Evolutionary conservation across 176 grass and related monocot genomes (phyloP).

Genomic region (Juncus inflexus): DNA sequence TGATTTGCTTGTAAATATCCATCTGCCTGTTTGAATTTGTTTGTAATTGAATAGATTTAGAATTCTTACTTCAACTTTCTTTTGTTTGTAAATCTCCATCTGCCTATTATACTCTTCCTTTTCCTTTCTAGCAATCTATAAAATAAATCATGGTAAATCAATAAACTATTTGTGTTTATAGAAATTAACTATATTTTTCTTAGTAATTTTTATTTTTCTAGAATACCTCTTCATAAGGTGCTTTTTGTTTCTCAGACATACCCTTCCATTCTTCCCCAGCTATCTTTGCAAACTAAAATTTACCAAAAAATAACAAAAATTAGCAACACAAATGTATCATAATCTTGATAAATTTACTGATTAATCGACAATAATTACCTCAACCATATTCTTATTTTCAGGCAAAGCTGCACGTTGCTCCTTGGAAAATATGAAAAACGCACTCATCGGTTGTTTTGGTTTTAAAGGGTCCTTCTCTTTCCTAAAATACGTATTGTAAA

Average conservation of each 20-base stretch:
- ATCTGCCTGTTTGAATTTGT: neutral
- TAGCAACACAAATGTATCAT: neutral
- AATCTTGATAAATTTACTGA: neutral
- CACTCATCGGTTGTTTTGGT: constrained; percentile 80
- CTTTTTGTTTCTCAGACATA: constrained; percentile 57
- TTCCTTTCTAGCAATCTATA: constrained; percentile 49
- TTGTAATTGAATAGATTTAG: neutral
- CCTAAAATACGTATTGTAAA: constrained; percentile 26
- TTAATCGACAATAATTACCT: constrained; percentile 32
- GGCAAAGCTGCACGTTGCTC: constrained; percentile 46
- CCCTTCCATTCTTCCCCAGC: constrained; percentile 80
- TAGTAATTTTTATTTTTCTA: neutral
- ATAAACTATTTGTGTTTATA: neutral
- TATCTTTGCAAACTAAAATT: constrained; percentile 60
- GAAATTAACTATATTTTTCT: neutral
- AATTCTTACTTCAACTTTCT: constrained; percentile 47
- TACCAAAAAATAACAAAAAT: neutral
- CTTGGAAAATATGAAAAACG: constrained; percentile 70
- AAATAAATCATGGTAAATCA: neutral
- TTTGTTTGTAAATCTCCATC: constrained; percentile 79
- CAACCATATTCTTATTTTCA: constrained; percentile 61
- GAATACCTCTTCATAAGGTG: constrained; percentile 46
- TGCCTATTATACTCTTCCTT: constrained; percentile 56
- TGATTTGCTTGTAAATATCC: neutral
- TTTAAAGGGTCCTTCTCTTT: constrained; percentile 79